Percentiles rank a stretch among this genome's conserved stretches.
Evolutionary conservation across 2,329 filamentous ascomycete species (phyloP).

Genomic region (Macrophomina tecta): DNA sequence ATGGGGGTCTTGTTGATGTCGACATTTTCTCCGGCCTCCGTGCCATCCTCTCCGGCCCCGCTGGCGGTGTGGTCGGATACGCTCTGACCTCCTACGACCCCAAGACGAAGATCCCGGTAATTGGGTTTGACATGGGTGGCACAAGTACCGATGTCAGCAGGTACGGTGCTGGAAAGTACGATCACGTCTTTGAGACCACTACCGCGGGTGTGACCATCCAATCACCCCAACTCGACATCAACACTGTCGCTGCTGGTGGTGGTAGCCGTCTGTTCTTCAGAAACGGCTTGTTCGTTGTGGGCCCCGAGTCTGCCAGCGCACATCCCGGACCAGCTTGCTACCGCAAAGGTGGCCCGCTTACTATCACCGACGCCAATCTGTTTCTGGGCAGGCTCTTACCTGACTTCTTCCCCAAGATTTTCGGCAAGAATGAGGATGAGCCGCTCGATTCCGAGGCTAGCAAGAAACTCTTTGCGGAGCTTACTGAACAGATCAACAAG

Average conservation of each 20-base stretch:
- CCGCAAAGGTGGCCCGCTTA: slow-evolving; percentile 84
- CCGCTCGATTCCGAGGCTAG: slow-evolving; percentile 79
- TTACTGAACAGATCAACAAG: slow-evolving; percentile 77
- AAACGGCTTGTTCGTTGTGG: slow-evolving; percentile 89
- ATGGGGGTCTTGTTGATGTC: slow-evolving; percentile 74
- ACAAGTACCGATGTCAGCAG: slow-evolving; percentile 91
- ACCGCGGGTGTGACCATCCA: slow-evolving; percentile 95
- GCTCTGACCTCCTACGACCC: slow-evolving; percentile 89
- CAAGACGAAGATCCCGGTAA: slow-evolving; percentile 80
- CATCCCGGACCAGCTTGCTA: slow-evolving; percentile 92
- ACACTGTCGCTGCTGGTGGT: slow-evolving; percentile 90
- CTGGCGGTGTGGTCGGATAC: slow-evolving; percentile 93
- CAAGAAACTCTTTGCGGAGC: slow-evolving; percentile 73
- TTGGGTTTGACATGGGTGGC: slow-evolving; percentile 96
- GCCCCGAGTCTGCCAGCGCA: slow-evolving; percentile 85
- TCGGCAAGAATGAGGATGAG: slow-evolving; percentile 86
- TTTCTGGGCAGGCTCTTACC: slow-evolving; percentile 83
- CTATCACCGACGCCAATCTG: slow-evolving; percentile 83
- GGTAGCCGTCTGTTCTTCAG: slow-evolving; percentile 84
- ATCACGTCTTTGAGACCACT: slow-evolving; percentile 93
- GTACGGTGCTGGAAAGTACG: slow-evolving; percentile 81
- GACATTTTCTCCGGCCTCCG: slow-evolving; percentile 83
- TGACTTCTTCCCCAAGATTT: slow-evolving; percentile 94
- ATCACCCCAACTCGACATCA: slow-evolving; percentile 90
- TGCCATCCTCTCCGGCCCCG: slow-evolving; percentile 86